Conservation (phyloP, 2,329 filamentous ascomycete species). For the Rhytidhysteron rufulum region DNA sequence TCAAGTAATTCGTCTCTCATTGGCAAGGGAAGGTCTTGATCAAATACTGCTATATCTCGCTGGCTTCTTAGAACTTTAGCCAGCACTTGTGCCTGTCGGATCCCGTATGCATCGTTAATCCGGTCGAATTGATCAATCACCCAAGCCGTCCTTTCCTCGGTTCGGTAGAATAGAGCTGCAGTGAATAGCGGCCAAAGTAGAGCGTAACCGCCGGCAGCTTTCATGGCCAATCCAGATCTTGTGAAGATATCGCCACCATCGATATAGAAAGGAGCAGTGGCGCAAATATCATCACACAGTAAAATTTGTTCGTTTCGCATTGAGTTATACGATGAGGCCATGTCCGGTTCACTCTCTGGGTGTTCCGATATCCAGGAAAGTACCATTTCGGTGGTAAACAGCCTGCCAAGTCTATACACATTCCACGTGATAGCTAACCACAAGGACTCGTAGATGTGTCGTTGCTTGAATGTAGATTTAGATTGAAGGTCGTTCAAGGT, state of each 20-base stretch:
- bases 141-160: slow-evolving; percentile 7
- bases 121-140: slow-evolving; percentile 7
- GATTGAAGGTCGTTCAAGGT: neutral
- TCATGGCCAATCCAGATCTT: slow-evolving; percentile 2
- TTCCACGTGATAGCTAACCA: slow-evolving; percentile 12
- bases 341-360: neutral
- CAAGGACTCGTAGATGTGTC: slow-evolving; percentile 8
- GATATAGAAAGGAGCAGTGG: slow-evolving; percentile 9
- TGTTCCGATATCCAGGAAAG: slow-evolving; percentile 8
- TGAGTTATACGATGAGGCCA: neutral
- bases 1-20: neutral
- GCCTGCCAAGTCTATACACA: slow-evolving; percentile 4
- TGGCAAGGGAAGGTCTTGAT: neutral
- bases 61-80: slow-evolving; percentile 8
- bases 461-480: neutral
- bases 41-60: neutral
- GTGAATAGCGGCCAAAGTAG: slow-evolving; percentile 15
- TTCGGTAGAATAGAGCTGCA: slow-evolving; percentile 2
- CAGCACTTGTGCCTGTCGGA: slow-evolving; percentile 11
- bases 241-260: slow-evolving; percentile 3
- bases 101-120: slow-evolving; percentile 11
- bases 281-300: slow-evolving; percentile 7
- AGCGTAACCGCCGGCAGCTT: slow-evolving; percentile 8
- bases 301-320: slow-evolving; percentile 1
- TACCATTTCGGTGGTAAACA: slow-evolving; percentile 10